Evolutionary conservation across 768 basidiomycete genomes (phyloP), one percentile per base, ranked within the genome.

Genomic region (Gautieria morchelliformis): DNA sequence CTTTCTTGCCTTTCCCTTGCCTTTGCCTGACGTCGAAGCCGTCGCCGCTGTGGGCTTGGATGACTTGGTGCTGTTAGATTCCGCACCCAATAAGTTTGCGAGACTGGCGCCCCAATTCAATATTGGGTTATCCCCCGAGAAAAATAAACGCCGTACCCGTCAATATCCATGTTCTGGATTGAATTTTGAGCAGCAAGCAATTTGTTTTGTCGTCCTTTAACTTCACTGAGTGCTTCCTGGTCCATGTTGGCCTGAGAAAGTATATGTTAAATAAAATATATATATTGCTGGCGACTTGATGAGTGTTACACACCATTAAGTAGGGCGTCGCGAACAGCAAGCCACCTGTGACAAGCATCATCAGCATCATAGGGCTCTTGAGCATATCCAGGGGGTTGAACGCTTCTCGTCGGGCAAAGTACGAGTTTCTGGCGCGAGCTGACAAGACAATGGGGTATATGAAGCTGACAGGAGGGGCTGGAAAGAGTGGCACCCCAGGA

Each of bases 351-450:
- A 78, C 69, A 32, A 81, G 75, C 82, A 88, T 86, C 67, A 90
- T 76, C 58, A 92, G 70, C 76, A 87, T 86, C 89, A 92, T 90
- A 7, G 89, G 89, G 65, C 82, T 92, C 58, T 84, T 80, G 64
- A 92, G 73, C 85, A 92, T 89, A 53, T 74, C 80, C 57, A 85
- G 55, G 22, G 89, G 60, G 67, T 85, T 85, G 75, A 92, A 92
- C 17, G 82, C 80, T 67, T 89, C 79, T 33, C 67, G 78, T 24
- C 85, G 82, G 30, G 82, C 73, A 66, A 87, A 90, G 68, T 85
- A 92, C 51, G 64, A 71, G 63, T 81, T 74, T 66, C 75, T 81
- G 56, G 75, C 73, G 55, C 78, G 79, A 4, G 86, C 75, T 1
- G 69, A 64, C 50, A 92, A 66, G 10, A 70, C 67, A 49, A 89